phyloP scores from a whole-genome alignment of 495 filamentous ascomycete species.

The Schizothecium vesticola region DNA sequence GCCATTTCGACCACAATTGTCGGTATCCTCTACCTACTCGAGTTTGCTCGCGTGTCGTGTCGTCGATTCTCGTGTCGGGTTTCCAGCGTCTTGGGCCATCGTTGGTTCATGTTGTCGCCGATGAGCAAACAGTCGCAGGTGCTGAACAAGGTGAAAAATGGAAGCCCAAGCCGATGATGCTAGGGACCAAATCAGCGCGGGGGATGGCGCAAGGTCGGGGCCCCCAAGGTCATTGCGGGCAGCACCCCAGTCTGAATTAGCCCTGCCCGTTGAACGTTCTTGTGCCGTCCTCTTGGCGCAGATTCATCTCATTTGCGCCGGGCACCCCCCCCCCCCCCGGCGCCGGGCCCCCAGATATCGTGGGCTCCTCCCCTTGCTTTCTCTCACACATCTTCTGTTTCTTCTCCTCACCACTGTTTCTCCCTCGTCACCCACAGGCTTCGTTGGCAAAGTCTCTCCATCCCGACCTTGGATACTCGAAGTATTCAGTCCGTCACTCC shows the following conservation, averaged over 20 bases:
- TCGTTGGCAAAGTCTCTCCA: constrained; percentile 54
- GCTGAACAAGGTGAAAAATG: neutral
- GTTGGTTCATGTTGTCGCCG: neutral
- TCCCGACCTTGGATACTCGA: constrained; percentile 38
- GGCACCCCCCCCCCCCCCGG: neutral
- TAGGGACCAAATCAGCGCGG: constrained; percentile 6
- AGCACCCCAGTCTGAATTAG: constrained; percentile 5
- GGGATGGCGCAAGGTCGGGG: constrained; percentile 1
- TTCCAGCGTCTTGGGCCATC: neutral
- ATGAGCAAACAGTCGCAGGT: neutral
- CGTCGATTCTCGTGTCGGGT: neutral
- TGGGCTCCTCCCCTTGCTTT: constrained; percentile 8
- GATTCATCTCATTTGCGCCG: constrained; percentile 15
- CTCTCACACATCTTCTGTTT: constrained; percentile 8
- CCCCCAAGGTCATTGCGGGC: neutral
- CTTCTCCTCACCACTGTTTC: constrained; percentile 7
- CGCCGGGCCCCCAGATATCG: constrained; percentile 14
- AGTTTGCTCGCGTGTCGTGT: neutral
- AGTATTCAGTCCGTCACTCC: constrained; percentile 40
- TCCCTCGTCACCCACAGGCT: constrained; percentile 34
- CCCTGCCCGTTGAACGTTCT: neutral
- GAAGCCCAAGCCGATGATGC: neutral
- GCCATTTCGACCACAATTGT: neutral
- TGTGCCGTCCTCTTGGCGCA: constrained; percentile 4
- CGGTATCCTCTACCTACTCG: constrained; percentile 10